Base-by-base conservation (phyloP, 2,329 filamentous ascomycete genomes). In the Fusarium hainanense region DNA sequence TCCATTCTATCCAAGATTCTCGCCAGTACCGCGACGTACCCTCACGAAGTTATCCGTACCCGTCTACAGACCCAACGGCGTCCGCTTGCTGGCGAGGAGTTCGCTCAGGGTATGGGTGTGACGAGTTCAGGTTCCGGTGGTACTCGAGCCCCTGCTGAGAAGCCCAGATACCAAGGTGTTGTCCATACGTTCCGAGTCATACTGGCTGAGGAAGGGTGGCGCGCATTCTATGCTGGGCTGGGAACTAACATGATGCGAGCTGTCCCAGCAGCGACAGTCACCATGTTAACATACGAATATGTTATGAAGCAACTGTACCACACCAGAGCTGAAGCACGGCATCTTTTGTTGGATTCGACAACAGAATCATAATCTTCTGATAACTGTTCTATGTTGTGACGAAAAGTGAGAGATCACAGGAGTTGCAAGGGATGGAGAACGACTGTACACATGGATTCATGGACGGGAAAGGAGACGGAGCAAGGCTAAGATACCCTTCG, bases 231-330 rank as follows among this genome's bases (percentile, higher is more conserved):
- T 79, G 95, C 94, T 25, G 96, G 96, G 37, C 93, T 99, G 85
- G 96, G 96, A 40, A 97, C 95, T 50, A 99, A 99, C 81, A 93
- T 99, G 89, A 93, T 98, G 85, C 89, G 96, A 59, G 96, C 96
- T 10, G 91, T 99, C 14, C 96, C 96, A 32, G 94, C 96, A 23
- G 95, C 96, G 21, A 97, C 97, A 76, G 97, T 97, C 27, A 99
- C 96, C 5, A 97, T 99, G 91, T 85, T 98, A 77, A 98, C 95
- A 14, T 99, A 97, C 77, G 96, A 99, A 82, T 96, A 91, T 73
- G 82, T 85, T 51, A 89, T 89, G 87, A 81, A 84, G 54, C 78
- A 81, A 58, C 78, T 89, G 21, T 85, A 85, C 65, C 77, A 80
- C 58, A 77, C 79, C 28, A 82, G 82, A 71, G 68, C 74, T 4